Evolutionary conservation across 2,329 filamentous ascomycete genomes (phyloP).

Genomic region (Clarireedia hainanense): DNA sequence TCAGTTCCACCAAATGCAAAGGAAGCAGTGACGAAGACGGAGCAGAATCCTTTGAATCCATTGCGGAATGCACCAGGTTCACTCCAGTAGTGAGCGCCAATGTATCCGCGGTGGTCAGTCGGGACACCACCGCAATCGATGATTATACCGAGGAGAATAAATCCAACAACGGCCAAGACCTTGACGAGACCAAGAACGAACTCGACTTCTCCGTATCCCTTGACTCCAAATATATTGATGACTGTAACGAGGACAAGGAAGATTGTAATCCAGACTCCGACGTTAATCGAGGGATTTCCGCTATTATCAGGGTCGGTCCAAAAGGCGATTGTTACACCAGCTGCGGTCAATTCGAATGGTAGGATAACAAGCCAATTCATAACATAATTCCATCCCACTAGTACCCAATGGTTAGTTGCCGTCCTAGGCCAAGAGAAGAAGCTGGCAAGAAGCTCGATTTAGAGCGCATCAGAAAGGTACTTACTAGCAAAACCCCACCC

Average conservation of each 20-base stretch:
- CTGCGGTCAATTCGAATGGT: conserved; percentile 80
- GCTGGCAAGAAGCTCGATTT: too few species aligned
- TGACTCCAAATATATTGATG: conserved; percentile 86
- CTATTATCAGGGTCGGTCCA: conserved; percentile 52
- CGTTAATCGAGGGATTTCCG: conserved; percentile 36
- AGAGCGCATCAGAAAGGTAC: too few species aligned
- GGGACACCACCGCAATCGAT: conserved; percentile 56
- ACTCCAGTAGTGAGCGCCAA: conserved; percentile 64
- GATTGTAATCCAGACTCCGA: conserved; percentile 72
- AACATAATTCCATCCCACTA: conserved; percentile 87
- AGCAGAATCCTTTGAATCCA: conserved; percentile 67
- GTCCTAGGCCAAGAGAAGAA: too few species aligned
- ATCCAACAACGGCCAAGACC: conserved; percentile 75
- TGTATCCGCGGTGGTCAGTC: conserved; percentile 51
- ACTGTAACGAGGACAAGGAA: conserved; percentile 70
- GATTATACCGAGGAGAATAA: conserved; percentile 73
- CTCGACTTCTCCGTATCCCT: conserved; percentile 86
- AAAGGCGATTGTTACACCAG: conserved; percentile 74
- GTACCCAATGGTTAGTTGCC: neutral
- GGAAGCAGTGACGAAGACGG: conserved; percentile 63
- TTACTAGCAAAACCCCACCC: conserved; percentile 57
- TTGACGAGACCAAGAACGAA: conserved; percentile 84
- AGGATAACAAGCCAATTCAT: conserved; percentile 80
- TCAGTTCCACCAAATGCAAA: conserved; percentile 68
- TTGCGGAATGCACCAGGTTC: conserved; percentile 73